A percentile compares a stretch with the other conserved stretches of the same genome.
Evolutionary conservation across 192 early-diverging fungal genomes (phyloP).

Genomic region (Podila epicladia): DNA sequence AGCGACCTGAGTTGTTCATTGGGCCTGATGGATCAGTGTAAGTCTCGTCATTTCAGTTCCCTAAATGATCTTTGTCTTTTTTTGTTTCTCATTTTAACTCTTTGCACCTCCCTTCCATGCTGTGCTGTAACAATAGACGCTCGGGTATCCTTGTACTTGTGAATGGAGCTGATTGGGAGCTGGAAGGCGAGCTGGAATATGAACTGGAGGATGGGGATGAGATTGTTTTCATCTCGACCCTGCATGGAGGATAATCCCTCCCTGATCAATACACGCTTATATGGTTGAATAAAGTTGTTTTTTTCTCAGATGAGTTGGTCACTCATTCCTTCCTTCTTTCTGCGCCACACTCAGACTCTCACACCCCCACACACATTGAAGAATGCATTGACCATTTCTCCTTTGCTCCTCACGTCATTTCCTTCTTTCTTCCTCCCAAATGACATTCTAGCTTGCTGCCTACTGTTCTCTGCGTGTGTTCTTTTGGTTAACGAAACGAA

Average conservation of each 20-base stretch:
- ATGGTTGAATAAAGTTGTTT: background rate
- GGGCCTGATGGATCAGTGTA: conserved; percentile 80
- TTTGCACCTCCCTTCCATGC: background rate
- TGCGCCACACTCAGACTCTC: background rate
- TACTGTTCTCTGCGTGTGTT: too few relatives aligned
- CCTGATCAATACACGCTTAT: background rate
- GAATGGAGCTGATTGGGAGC: conserved; percentile 97
- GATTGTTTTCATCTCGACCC: conserved; percentile 96
- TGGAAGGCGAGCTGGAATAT: conserved; percentile 90
- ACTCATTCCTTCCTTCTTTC: background rate
- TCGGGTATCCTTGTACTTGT: conserved; percentile 96
- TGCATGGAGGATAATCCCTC: conserved; percentile 87
- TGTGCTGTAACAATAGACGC: conserved; percentile 61
- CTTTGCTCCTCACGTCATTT: background rate
- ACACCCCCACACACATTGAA: too few relatives aligned
- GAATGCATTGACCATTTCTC: background rate
- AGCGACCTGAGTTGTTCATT: conserved; percentile 87
- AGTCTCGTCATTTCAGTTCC: conserved; percentile 14
- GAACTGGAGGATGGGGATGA: conserved; percentile 78
- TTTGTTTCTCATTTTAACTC: conserved; percentile 10
- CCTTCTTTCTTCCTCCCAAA: background rate
- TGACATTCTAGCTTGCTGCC: too few relatives aligned
- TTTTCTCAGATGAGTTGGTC: background rate
- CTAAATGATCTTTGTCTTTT: background rate
- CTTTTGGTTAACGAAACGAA: too few relatives aligned